A percentile compares a stretch with the other conserved stretches of the same genome.
Conservation (phyloP, 2,329 filamentous ascomycete genomes). For the Drechmeria coniospora region DNA sequence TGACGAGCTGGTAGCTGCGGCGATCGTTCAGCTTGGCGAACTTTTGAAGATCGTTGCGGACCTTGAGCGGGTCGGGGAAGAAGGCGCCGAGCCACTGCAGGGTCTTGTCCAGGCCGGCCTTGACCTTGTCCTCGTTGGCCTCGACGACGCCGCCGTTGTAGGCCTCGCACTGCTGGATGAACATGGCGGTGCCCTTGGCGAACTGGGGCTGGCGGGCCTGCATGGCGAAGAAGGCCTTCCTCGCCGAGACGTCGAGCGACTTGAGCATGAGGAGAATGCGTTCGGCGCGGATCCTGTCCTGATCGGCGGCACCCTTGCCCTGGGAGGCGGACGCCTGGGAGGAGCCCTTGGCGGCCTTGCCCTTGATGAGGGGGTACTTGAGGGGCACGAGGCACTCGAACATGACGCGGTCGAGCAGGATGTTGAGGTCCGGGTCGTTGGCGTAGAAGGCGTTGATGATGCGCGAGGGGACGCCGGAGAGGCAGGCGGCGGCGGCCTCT, state of each 20-base stretch:
- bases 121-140: conserved; percentile 52
- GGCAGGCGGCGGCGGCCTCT: conserved; percentile 56
- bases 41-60: conserved; percentile 65
- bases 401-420: conserved; percentile 68
- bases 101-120: conserved; percentile 54
- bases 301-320: conserved; percentile 37
- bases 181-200: conserved; percentile 57
- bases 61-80: conserved; percentile 60
- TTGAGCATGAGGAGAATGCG: conserved; percentile 71
- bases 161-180: conserved; percentile 70
- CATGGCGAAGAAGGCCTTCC: conserved; percentile 77
- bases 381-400: conserved; percentile 83
- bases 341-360: conserved; percentile 44
- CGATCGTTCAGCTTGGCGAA: conserved; percentile 88
- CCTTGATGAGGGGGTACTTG: conserved; percentile 57
- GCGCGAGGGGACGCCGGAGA: conserved; percentile 68
- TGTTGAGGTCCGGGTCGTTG: conserved; percentile 75
- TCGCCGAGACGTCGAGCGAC: conserved; percentile 61
- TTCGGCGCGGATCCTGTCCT: conserved; percentile 67
- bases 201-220: conserved; percentile 64
- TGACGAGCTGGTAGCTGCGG: conserved; percentile 75
- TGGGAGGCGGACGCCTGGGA: conserved; percentile 40
- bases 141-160: conserved; percentile 80
- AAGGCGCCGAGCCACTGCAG: conserved; percentile 59
- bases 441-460: conserved; percentile 83